Evolutionary conservation across 306 rosid species (phyloP).

Genomic region (Vigna hirtella): DNA sequence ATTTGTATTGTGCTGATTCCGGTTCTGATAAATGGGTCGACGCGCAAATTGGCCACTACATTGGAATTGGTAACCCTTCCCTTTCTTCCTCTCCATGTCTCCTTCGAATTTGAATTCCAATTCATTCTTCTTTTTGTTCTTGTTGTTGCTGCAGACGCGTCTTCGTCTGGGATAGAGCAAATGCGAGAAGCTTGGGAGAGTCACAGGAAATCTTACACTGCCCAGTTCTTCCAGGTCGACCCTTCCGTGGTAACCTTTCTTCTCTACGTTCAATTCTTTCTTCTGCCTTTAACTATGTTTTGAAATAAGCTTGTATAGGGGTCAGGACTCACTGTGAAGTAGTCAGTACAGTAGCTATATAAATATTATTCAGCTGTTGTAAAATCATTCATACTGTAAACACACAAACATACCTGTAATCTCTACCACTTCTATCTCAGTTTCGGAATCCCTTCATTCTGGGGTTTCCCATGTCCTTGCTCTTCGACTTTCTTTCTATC

Average conservation of each 20-base stretch:
- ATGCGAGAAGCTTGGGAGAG: slow-evolving; percentile 82
- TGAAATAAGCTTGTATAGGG: no score
- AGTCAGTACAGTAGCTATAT: no score
- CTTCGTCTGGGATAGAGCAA: slow-evolving; percentile 73
- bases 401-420: no score
- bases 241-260: slow-evolving; percentile 70
- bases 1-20: slow-evolving; percentile 78
- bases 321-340: no score
- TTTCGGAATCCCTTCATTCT: no score
- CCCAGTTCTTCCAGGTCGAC: slow-evolving; percentile 80
- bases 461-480: no score
- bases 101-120: no score
- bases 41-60: slow-evolving; percentile 82
- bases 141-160: slow-evolving; percentile 53
- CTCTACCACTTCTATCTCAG: no score
- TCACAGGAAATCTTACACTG: slow-evolving; percentile 64
- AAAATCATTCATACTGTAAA: no score
- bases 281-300: background rate
- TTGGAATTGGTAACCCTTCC: slow-evolving; percentile 77
- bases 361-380: no score
- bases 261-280: background rate
- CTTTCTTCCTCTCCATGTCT: background rate
- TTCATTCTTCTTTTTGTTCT: slow-evolving; percentile 10
- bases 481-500: no score
- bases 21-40: slow-evolving; percentile 81